These are phyloP conservation scores for Mariannaea sp. DNA, from an alignment of 2,329 filamentous ascomycete genomes.

Conservation along the genomic window DNA sequence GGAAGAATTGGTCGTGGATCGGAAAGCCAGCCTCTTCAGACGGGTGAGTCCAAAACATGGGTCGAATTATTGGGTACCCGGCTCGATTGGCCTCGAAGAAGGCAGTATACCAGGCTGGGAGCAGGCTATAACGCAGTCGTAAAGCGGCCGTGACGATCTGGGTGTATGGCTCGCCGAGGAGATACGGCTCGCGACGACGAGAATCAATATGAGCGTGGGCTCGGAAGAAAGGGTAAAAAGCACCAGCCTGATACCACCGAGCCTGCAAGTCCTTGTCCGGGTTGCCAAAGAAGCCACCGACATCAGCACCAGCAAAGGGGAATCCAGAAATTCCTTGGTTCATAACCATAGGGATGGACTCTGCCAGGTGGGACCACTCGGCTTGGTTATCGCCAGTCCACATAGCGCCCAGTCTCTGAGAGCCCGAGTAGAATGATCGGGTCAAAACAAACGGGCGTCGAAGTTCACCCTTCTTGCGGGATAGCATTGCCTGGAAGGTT, in stretches of 20 bases:
- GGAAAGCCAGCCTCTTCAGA: conserved; percentile 83
- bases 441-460: conserved; percentile 91
- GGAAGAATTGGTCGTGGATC: conserved; percentile 91
- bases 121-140: conserved; percentile 83
- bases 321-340: conserved; percentile 92
- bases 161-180: conserved; percentile 82
- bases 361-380: conserved; percentile 87
- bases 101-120: conserved; percentile 95
- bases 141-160: conserved; percentile 86
- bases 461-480: conserved; percentile 83
- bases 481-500: conserved; percentile 81
- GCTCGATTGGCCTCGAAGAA: conserved; percentile 87
- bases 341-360: conserved; percentile 89
- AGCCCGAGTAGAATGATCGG: conserved; percentile 88
- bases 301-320: conserved; percentile 93
- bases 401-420: conserved; percentile 90
- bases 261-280: conserved; percentile 89
- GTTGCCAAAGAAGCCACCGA: conserved; percentile 98
- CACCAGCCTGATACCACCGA: conserved; percentile 95
- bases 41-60: conserved; percentile 92
- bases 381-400: conserved; percentile 99
- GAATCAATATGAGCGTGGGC: conserved; percentile 97
- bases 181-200: conserved; percentile 89
- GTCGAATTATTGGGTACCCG: conserved; percentile 85
- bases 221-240: conserved; percentile 98